Conservation (phyloP, 2,329 filamentous ascomycete species). For the Pseudogymnoascus sp. region DNA sequence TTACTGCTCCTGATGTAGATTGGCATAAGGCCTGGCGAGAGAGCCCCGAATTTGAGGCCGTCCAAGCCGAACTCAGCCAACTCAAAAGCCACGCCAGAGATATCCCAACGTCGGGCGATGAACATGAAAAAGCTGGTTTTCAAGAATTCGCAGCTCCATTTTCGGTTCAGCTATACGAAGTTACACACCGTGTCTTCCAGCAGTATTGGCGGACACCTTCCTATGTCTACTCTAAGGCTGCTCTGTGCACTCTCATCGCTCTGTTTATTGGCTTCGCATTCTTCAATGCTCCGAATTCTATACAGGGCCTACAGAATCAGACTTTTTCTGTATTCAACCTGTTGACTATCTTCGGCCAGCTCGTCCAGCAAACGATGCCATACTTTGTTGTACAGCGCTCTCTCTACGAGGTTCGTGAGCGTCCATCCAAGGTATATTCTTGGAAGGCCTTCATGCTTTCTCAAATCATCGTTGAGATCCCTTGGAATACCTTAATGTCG, state of each 20-base stretch:
- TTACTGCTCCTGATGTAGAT: constrained; percentile 38
- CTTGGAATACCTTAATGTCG: constrained; percentile 37
- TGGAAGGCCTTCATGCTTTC: constrained; percentile 53
- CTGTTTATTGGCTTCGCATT: constrained; percentile 57
- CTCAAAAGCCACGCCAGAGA: too few relatives aligned
- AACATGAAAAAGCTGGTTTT: constrained; percentile 28
- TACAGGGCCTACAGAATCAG: constrained; percentile 45
- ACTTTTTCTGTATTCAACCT: constrained; percentile 58
- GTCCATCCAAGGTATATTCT: constrained; percentile 55
- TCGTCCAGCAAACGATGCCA: constrained; percentile 52
- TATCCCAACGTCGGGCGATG: too few relatives aligned
- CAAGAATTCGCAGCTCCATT: constrained; percentile 69
- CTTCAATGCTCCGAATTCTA: constrained; percentile 48
- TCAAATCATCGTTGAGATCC: constrained; percentile 41
- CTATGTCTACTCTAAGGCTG: constrained; percentile 39
- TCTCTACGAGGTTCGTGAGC: constrained; percentile 52
- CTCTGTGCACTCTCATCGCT: constrained; percentile 38
- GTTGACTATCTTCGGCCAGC: constrained; percentile 53
- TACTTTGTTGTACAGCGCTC: constrained; percentile 50
- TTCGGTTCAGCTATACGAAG: constrained; percentile 54
- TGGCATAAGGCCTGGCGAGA: constrained; percentile 66
- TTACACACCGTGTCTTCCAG: constrained; percentile 54
- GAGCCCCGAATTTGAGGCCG: constrained; percentile 50
- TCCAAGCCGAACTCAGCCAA: constrained; percentile 40
- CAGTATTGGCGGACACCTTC: constrained; percentile 57